These are phyloP conservation scores for Metrosideros polymorpha DNA, from an alignment of 441 rosid genomes.

Conservation along the genomic window DNA sequence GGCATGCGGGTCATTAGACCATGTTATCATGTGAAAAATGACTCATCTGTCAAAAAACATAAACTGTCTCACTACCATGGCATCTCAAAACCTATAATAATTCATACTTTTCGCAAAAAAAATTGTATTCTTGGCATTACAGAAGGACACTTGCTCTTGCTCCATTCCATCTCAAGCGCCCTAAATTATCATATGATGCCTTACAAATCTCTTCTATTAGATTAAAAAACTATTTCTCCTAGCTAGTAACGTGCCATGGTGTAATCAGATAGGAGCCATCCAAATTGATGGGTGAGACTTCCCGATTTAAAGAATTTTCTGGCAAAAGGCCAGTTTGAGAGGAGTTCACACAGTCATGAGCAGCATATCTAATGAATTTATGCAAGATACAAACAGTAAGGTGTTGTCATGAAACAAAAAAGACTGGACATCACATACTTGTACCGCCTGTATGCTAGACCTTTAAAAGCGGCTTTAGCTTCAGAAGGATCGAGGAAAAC, in stretches of 20 bases:
- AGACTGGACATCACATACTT: conserved; percentile 37
- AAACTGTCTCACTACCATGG: background rate
- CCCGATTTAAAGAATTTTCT: background rate
- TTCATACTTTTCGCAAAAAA: background rate
- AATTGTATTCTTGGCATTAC: background rate
- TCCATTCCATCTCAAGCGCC: background rate
- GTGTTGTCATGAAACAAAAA: background rate
- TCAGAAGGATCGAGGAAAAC: conserved; percentile 80
- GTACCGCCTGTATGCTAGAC: conserved; percentile 84
- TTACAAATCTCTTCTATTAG: background rate
- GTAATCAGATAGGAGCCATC: background rate
- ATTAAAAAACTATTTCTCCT: background rate
- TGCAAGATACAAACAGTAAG: background rate
- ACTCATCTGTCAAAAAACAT: background rate
- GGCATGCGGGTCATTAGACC: background rate
- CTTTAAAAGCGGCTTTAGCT: conserved; percentile 82
- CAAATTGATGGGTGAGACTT: background rate
- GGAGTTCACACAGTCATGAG: background rate
- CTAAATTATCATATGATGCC: background rate
- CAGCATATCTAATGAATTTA: background rate
- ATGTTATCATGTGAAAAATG: background rate
- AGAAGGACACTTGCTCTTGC: background rate
- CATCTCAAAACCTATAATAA: background rate
- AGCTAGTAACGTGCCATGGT: background rate
- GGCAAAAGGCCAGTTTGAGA: background rate